phyloP scores from a whole-genome alignment of 75 land plant genomes.

The Pinus tabuliformis region DNA sequence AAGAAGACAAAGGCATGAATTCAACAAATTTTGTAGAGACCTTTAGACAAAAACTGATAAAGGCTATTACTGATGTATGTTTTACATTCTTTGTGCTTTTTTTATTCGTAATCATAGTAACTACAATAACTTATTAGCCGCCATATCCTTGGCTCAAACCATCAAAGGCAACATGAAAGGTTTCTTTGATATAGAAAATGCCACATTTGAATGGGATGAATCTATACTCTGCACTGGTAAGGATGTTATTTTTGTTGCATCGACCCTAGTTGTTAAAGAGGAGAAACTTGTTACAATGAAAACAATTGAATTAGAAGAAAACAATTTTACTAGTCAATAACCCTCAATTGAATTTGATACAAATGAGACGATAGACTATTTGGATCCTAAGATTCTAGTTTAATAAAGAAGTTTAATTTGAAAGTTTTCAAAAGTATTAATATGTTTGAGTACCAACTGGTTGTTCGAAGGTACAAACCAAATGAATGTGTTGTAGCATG shows the following conservation, averaged over 20 bases:
- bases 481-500: slow-evolving; percentile 81
- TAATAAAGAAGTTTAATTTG: slow-evolving; percentile 58
- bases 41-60: slow-evolving; percentile 42
- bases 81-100: slow-evolving; percentile 78
- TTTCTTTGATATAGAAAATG: slow-evolving; percentile 48
- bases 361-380: slow-evolving; percentile 44
- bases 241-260: slow-evolving; percentile 23
- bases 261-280: slow-evolving; percentile 6
- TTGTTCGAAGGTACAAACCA: slow-evolving; percentile 53
- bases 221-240: slow-evolving; percentile 76
- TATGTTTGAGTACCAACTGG: slow-evolving; percentile 50
- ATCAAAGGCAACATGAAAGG: slow-evolving; percentile 41
- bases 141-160: slow-evolving; percentile 92
- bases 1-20: neutral
- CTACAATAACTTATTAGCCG: slow-evolving; percentile 85
- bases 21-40: slow-evolving; percentile 22
- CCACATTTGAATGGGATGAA: slow-evolving; percentile 75
- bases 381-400: slow-evolving; percentile 62
- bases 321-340: neutral
- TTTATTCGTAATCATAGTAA: slow-evolving; percentile 71
- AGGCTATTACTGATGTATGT: slow-evolving; percentile 59
- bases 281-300: neutral
- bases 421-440: slow-evolving; percentile 50
- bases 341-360: slow-evolving; percentile 12
- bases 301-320: slow-evolving; percentile 4